phyloP scores from a whole-genome alignment of 345 rosid genomes.

The Lepidium africanum region DNA sequence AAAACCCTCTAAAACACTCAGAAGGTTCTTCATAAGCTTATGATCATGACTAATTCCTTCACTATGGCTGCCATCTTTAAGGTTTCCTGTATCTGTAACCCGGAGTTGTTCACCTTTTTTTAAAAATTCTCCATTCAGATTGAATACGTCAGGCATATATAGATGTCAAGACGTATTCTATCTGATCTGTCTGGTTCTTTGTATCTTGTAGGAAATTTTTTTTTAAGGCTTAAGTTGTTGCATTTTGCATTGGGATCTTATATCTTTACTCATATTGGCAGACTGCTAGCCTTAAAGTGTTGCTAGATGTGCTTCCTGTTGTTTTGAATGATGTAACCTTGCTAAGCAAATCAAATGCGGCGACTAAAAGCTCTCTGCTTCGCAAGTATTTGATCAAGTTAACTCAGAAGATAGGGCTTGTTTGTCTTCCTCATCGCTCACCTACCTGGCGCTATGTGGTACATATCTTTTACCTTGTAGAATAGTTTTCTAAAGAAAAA shows the following conservation, averaged over 20 bases:
- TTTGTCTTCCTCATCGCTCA: constrained; percentile 72
- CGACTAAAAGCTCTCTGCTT: constrained; percentile 69
- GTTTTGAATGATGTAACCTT: constrained; percentile 54
- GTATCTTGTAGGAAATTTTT: background rate
- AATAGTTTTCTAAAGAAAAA: background rate
- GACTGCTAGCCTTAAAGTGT: constrained; percentile 61
- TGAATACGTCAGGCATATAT: background rate
- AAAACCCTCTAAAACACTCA: too few species aligned
- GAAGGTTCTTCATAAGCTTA: too few species aligned
- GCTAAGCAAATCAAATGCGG: constrained; percentile 51
- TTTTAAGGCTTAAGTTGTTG: background rate
- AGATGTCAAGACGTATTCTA: background rate
- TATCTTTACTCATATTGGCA: constrained; percentile 34
- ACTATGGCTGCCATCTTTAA: constrained; percentile 84
- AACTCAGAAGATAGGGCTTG: constrained; percentile 76
- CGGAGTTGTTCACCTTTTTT: constrained; percentile 1
- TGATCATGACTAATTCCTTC: too few species aligned
- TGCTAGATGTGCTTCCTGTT: constrained; percentile 50
- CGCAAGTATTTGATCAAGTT: constrained; percentile 75
- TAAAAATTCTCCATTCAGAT: background rate
- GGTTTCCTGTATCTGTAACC: constrained; percentile 35
- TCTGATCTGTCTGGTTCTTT: background rate
- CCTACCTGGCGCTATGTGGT: constrained; percentile 88
- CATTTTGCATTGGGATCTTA: constrained; percentile 13
- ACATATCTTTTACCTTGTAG: constrained; percentile 16